Evolutionary conservation across 202 grass and related monocot species (phyloP).

Genomic region (Eragrostis tef): DNA sequence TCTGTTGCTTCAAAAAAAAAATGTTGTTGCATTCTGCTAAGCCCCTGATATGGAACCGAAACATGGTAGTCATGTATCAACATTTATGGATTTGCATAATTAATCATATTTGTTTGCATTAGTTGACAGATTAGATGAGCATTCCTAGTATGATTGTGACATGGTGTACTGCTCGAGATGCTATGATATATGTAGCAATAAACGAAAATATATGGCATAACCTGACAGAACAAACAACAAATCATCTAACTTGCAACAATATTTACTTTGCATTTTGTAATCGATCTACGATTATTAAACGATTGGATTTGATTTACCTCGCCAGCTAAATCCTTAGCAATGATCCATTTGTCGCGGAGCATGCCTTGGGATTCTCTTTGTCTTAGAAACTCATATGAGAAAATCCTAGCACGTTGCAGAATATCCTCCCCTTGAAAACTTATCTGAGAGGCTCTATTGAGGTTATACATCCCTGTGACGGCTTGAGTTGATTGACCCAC

Average conservation of each 20-base stretch:
- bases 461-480: slow-evolving; percentile 93
- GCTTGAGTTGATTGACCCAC: slow-evolving; percentile 89
- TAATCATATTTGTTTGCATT: background rate
- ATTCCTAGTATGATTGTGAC: slow-evolving; percentile 12
- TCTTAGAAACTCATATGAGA: slow-evolving; percentile 68
- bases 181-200: too few relatives aligned
- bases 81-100: background rate
- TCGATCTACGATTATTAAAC: background rate
- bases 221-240: background rate
- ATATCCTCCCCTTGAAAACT: slow-evolving; percentile 69
- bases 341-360: slow-evolving; percentile 87
- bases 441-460: slow-evolving; percentile 79
- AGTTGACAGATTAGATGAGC: background rate
- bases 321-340: slow-evolving; percentile 77
- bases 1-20: too few relatives aligned
- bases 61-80: too few relatives aligned
- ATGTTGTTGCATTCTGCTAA: too few relatives aligned
- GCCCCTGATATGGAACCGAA: background rate
- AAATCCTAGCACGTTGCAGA: slow-evolving; percentile 61
- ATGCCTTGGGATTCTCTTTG: slow-evolving; percentile 54
- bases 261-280: slow-evolving; percentile 20
- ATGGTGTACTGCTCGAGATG: background rate
- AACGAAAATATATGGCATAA: background rate
- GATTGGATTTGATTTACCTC: slow-evolving; percentile 58
- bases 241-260: background rate